Base-by-base conservation (phyloP, 176 grass and related monocot genomes). In the Paspalum notatum region DNA sequence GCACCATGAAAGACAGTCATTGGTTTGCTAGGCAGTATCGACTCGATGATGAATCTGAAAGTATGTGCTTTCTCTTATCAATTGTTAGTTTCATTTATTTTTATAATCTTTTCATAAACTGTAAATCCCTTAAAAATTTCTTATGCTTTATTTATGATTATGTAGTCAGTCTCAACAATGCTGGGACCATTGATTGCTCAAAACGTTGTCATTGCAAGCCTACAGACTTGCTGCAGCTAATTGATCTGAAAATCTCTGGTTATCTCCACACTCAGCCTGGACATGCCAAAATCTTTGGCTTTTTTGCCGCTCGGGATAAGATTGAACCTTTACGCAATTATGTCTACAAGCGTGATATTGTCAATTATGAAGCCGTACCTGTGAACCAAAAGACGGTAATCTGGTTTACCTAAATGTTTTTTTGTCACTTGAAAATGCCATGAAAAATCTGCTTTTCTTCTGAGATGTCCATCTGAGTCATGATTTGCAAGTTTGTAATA, bases 11-110 rank as follows among this genome's bases (percentile, higher is more conserved):
- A 22, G 0, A 6, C 38, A 18, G 0, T 0, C 76, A 85, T 80
- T 24, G 9, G 5, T 85, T 80, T 65, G 5, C 58, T 65, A 10
- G 0, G 2, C 9, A 0, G 20, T 85, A 85, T 56, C 12, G 1
- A 65, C 76, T 85, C 58, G 21, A 63, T 9, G 71, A 83, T 40
- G 72, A 75, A 54, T 85, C 84, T 57, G 68, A 66, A 85, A 65
- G 68, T 85, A 66, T 13, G 37, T 47, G 40, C 17, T 43, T 71
- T 79, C 37, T 26, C 46, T 10, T 5, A 40, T 49, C 37, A 77
- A 45, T n/a, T 78, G 4, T 5, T 37, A 21, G 32, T 32, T 8
- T 32, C 16, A 38, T 51, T 15, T 25, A 10, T 64, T 5, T 5
- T 5, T 9, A 46, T 43, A 7, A 44, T 76, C 22, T 66, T 38